Evolutionary conservation across 805 yeast genomes (phyloP), one percentile per base, ranked within the genome.

Genomic region (Candida oleophila): DNA sequence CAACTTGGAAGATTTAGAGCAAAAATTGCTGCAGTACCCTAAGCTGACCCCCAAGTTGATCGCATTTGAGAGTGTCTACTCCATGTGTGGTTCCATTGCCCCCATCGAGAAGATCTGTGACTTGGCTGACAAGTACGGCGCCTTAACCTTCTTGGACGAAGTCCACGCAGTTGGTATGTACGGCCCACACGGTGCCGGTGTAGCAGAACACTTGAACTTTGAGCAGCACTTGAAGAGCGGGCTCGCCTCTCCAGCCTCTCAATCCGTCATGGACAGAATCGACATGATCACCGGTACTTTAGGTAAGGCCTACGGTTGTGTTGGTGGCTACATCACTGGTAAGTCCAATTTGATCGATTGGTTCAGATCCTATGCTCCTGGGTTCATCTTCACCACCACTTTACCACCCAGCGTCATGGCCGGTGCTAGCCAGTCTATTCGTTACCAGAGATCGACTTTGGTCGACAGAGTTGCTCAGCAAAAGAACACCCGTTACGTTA

Each of bases 171-270:
- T 94, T 41, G 99, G 99, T 46, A 80, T 94, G 85, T 94, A 94
- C 64, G 99, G 99, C 59, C 98, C 99, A 49, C 96, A 88, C 60
- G 99, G 99, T 63, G 99, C 97, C 30, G 99, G 99, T 72, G 98
- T 94, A 46, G 97, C 98, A 41, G 99, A 94, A 69, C 99, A 94
- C 66, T 76, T 87, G 59, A 89, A 94, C 69, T 94, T 90, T 57
- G 88, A 88, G 41, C 82, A 83, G 46, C 96, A 92, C 64, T 80
- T 88, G 61, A 64, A 73, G 48, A 66, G 83, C 14, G 94, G 94
- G 54, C 71, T 82, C 55, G 76, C 76, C 12, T 71, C 80, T 15
- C 67, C 69, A 41, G 57, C 55, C 39, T 53, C 57, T 37, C 67
- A 73, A 47, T 83, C 96, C 8, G 86, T 87, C 32, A 80, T 86